Percentiles rank a stretch among this genome's conserved stretches.
These are phyloP conservation scores for Hypoxylon sp. DNA, from an alignment of 2,329 filamentous ascomycete species.

Conservation along the genomic window DNA sequence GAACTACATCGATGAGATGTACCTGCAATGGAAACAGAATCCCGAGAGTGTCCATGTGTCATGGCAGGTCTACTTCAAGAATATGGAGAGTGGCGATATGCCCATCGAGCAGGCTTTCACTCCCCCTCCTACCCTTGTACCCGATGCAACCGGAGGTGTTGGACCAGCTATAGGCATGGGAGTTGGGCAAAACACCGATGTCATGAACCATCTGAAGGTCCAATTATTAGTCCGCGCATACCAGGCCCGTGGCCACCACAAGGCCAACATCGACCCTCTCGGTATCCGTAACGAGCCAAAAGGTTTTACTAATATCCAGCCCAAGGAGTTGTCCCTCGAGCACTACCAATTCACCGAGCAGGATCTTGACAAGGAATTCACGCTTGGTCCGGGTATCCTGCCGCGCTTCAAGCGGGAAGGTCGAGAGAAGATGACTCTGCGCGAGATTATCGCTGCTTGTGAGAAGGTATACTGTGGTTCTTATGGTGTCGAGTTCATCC, in stretches of 20 bases:
- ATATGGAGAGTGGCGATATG: slow-evolving; percentile 99
- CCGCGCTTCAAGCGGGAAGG: slow-evolving; percentile 91
- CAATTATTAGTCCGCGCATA: slow-evolving; percentile 97
- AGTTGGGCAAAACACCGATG: slow-evolving; percentile 79
- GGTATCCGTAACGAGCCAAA: slow-evolving; percentile 90
- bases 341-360: slow-evolving; percentile 96
- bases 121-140: slow-evolving; percentile 92
- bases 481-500: slow-evolving; percentile 98
- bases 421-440: slow-evolving; percentile 95
- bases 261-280: slow-evolving; percentile 96
- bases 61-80: slow-evolving; percentile 99
- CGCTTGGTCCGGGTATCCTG: slow-evolving; percentile 92
- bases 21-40: slow-evolving; percentile 96
- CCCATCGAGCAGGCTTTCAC: slow-evolving; percentile 97
- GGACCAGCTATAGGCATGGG: slow-evolving; percentile 78
- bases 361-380: slow-evolving; percentile 93
- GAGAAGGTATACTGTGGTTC: slow-evolving; percentile 97
- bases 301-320: slow-evolving; percentile 87
- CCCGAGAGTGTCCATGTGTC: slow-evolving; percentile 95
- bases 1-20: slow-evolving; percentile 99
- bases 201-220: slow-evolving; percentile 97
- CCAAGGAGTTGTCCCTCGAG: slow-evolving; percentile 92
- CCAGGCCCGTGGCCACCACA: slow-evolving; percentile 97
- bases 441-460: slow-evolving; percentile 93
- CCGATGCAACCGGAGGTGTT: slow-evolving; percentile 83